Evolutionary conservation across 1,139 yeast genomes (phyloP).

Genomic region (Hansenula sp.): DNA sequence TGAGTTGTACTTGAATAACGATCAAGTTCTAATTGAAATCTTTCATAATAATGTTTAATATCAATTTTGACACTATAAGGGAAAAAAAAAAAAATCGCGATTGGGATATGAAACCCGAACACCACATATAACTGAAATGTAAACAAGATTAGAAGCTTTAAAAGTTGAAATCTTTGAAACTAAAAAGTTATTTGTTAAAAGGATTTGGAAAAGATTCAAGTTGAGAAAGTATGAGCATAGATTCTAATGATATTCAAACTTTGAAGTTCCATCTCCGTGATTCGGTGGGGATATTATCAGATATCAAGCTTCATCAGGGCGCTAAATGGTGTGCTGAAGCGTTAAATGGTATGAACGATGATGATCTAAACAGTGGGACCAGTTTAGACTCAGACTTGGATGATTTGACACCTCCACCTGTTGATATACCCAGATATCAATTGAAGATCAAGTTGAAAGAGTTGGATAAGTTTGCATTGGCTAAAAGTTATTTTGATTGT

Average conservation of each 20-base stretch:
- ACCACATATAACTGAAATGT: background rate
- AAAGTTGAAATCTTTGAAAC: too few relatives aligned
- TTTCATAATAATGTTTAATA: too few relatives aligned
- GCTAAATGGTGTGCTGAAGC: constrained; percentile 88
- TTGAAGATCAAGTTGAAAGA: constrained; percentile 28
- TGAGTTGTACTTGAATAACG: too few relatives aligned
- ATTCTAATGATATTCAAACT: background rate
- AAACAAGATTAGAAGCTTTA: background rate
- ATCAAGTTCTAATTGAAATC: too few relatives aligned
- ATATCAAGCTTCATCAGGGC: constrained; percentile 58
- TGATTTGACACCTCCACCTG: constrained; percentile 9
- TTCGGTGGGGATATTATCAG: constrained; percentile 36
- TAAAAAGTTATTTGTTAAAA: too few relatives aligned
- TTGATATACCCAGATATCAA: constrained; percentile 2
- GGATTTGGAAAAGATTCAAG: too few relatives aligned
- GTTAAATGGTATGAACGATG: constrained; percentile 41
- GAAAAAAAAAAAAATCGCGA: background rate
- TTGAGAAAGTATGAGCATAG: background rate
- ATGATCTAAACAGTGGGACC: constrained; percentile 5
- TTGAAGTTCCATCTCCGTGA: constrained; percentile 24
- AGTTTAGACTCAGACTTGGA: constrained; percentile 1
- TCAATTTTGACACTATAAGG: too few relatives aligned
- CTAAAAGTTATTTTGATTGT: constrained; percentile 73
- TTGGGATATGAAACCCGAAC: background rate
- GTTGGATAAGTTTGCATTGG: constrained; percentile 48